A percentile compares a stretch with the other conserved stretches of the same genome.
phyloP scores from a whole-genome alignment of 2,329 filamentous ascomycete genomes.

The Monilinia polystroma region DNA sequence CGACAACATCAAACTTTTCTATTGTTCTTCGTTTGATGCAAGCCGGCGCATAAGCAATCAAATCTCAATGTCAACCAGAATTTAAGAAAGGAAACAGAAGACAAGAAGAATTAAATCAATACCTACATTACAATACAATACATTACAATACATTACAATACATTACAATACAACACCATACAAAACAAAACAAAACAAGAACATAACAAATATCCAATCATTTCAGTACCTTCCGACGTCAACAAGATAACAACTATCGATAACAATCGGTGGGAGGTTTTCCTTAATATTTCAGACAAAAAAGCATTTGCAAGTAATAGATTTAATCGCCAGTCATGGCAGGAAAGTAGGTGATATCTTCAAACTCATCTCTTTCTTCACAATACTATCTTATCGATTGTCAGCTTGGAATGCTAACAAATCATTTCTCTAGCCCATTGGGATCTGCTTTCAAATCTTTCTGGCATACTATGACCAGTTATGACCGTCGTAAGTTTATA shows the following conservation, averaged over 20 bases:
- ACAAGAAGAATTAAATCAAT: not conserved
- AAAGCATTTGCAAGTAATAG: constrained; percentile 3
- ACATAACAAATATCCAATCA: too few species aligned
- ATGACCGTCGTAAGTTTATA: constrained; percentile 61
- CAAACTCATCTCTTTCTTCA: constrained; percentile 15
- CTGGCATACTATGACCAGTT: constrained; percentile 82
- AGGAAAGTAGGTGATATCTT: constrained; percentile 15
- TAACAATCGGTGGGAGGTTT: not conserved
- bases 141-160: too few species aligned
- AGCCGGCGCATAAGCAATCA: not conserved
- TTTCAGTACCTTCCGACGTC: not conserved
- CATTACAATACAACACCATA: too few species aligned
- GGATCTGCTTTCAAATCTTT: constrained; percentile 79
- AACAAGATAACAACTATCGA: not conserved
- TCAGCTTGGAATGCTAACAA: not conserved
- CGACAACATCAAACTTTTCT: not conserved
- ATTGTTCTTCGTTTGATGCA: too few species aligned
- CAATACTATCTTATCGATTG: not conserved
- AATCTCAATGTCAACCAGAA: not conserved
- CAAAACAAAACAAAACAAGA: not conserved
- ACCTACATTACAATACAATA: too few species aligned
- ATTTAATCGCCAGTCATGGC: constrained; percentile 21
- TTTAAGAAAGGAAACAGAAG: too few species aligned
- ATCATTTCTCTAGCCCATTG: constrained; percentile 45
- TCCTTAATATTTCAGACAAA: not conserved